A percentile compares a stretch with the other conserved stretches of the same genome.
These are phyloP conservation scores for Aspergillus sclerotiicarbonarius DNA, from an alignment of 495 filamentous ascomycete genomes.

Conservation along the genomic window DNA sequence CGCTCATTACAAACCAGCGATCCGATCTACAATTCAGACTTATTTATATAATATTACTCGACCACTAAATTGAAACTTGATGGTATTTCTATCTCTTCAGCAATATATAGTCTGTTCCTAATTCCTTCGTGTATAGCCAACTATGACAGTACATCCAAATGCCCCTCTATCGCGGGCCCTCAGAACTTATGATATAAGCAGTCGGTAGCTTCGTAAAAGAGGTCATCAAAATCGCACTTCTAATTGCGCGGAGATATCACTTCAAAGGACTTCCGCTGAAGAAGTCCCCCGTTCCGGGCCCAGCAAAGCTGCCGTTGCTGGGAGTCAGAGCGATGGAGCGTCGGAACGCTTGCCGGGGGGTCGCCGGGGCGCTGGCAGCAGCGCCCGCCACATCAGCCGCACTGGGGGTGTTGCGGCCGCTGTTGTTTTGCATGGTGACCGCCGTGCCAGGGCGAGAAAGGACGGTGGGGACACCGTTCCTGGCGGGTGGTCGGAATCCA, in stretches of 20 bases:
- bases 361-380: conserved; percentile 38
- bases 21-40: neutral
- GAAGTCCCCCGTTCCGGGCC: conserved; percentile 41
- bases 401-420: conserved; percentile 46
- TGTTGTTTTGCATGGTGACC: conserved; percentile 42
- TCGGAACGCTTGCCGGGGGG: conserved; percentile 45
- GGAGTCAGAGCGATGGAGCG: conserved; percentile 47
- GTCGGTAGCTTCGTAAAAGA: conserved; percentile 32
- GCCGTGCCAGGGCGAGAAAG: conserved; percentile 47
- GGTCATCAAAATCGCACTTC: conserved; percentile 1
- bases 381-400: conserved; percentile 31
- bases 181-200: conserved; percentile 1
- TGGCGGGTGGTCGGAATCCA: conserved; percentile 69
- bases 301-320: conserved; percentile 45
- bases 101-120: neutral
- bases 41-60: too few species aligned
- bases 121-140: conserved; percentile 1
- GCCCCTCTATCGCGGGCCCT: neutral
- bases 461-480: conserved; percentile 34
- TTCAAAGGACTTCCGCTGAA: conserved; percentile 45
- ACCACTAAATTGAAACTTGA: too few species aligned
- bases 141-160: conserved; percentile 4
- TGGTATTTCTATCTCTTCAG: too few species aligned
- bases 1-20: neutral
- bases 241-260: conserved; percentile 17